Percentiles rank a stretch among this genome's conserved stretches.
These are phyloP conservation scores for Acanthamoeba triangularis DNA, from an alignment of 208 protist genomes.

Conservation along the genomic window DNA sequence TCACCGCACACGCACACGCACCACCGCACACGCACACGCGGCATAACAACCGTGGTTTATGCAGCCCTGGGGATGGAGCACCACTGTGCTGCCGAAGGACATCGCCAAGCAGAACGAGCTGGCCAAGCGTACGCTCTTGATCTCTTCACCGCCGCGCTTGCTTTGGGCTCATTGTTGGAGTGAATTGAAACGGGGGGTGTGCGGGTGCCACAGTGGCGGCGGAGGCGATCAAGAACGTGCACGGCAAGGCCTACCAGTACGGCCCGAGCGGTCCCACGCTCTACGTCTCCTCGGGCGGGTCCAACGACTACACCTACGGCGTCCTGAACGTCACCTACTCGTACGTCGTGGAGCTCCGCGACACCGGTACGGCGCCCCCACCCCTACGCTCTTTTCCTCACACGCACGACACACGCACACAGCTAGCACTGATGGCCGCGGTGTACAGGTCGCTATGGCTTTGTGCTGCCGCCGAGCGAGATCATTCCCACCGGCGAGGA, in stretches of 20 bases:
- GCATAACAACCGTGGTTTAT: background rate
- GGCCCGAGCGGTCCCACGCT: background rate
- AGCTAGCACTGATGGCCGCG: background rate
- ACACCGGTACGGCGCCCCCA: constrained; percentile 1
- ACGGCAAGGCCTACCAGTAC: background rate
- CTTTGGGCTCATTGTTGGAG: background rate
- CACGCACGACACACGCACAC: background rate
- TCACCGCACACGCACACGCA: background rate
- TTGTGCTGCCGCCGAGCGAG: constrained; percentile 72
- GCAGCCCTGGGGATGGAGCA: constrained; percentile 8
- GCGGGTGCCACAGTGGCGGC: background rate
- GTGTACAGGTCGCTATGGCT: constrained; percentile 18
- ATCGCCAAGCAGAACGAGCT: background rate
- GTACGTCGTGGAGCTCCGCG: constrained; percentile 77
- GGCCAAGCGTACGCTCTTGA: background rate
- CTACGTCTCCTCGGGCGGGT: constrained; percentile 50
- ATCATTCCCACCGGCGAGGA: constrained; percentile 76
- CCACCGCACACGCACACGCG: background rate
- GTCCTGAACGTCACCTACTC: background rate
- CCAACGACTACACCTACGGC: constrained; percentile 79
- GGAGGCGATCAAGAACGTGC: background rate
- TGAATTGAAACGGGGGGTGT: background rate
- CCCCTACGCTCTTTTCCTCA: background rate
- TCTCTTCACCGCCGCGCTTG: background rate
- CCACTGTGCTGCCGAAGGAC: background rate